Evolutionary conservation across 495 filamentous ascomycete genomes (phyloP).

Genomic region (Podospora australis): DNA sequence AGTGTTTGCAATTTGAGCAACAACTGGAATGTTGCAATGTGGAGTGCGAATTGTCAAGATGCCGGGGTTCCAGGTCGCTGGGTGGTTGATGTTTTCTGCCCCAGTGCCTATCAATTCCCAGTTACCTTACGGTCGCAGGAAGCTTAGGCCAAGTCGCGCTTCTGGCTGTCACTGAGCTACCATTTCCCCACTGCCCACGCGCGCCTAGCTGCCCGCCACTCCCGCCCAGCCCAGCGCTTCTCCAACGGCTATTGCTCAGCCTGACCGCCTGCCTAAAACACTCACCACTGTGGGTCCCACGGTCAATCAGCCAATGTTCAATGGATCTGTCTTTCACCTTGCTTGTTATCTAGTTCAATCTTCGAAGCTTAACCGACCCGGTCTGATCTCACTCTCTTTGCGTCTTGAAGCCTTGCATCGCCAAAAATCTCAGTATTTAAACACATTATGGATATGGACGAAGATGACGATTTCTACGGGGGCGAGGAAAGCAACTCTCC

Average conservation of each 20-base stretch:
- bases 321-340: no score
- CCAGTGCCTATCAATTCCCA: no score
- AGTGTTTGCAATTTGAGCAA: neutral
- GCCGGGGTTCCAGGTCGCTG: slow-evolving; percentile 6
- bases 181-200: no score
- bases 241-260: neutral
- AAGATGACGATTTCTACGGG: slow-evolving; percentile 65
- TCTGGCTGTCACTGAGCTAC: no score
- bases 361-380: no score
- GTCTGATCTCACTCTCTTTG: neutral
- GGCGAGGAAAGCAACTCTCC: slow-evolving; percentile 37
- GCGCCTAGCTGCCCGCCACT: no score
- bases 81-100: neutral
- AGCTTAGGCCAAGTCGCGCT: slow-evolving; percentile 15
- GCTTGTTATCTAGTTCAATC: no score
- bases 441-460: slow-evolving; percentile 56
- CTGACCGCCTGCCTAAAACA: slow-evolving; percentile 25
- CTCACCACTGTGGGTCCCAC: slow-evolving; percentile 1
- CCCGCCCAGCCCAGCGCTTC: no score
- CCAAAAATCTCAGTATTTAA: neutral
- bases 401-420: neutral
- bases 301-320: slow-evolving; percentile 22
- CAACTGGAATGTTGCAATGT: neutral
- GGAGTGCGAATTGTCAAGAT: neutral
- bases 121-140: neutral